Evolutionary conservation across 2,329 filamentous ascomycete genomes (phyloP).

Genomic region (Fusarium falciforme): DNA sequence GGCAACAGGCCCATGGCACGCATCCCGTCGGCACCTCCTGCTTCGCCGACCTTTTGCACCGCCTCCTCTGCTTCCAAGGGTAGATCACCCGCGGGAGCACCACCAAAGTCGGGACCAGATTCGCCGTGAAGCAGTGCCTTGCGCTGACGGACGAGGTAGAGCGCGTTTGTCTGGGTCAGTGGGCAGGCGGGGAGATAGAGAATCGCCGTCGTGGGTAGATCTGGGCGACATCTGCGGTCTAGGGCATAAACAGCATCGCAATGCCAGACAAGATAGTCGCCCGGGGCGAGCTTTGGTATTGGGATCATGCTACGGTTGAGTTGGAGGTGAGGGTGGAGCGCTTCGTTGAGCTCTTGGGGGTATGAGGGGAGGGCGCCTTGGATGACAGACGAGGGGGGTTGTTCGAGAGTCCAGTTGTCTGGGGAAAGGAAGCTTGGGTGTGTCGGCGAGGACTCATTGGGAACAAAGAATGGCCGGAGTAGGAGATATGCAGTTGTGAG

Average conservation of each 20-base stretch:
- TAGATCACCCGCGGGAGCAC: slow-evolving; percentile 49
- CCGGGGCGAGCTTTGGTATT: slow-evolving; percentile 75
- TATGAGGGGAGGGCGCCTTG: slow-evolving; percentile 77
- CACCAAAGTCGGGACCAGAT: slow-evolving; percentile 55
- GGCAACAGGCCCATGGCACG: slow-evolving; percentile 56
- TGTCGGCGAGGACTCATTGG: slow-evolving; percentile 51
- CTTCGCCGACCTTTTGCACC: slow-evolving; percentile 52
- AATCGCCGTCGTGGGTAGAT: slow-evolving; percentile 43
- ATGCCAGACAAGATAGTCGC: slow-evolving; percentile 82
- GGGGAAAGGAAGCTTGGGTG: slow-evolving; percentile 54
- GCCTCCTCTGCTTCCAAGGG: slow-evolving; percentile 50
- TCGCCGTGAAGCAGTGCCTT: slow-evolving; percentile 56
- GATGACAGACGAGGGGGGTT: slow-evolving; percentile 60
- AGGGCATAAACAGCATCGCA: slow-evolving; percentile 78
- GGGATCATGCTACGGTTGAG: slow-evolving; percentile 74
- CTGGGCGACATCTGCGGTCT: slow-evolving; percentile 57
- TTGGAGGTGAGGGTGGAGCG: slow-evolving; percentile 76
- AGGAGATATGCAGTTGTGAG: slow-evolving; percentile 81
- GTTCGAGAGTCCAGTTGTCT: slow-evolving; percentile 67
- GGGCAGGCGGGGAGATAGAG: slow-evolving; percentile 57
- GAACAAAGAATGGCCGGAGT: slow-evolving; percentile 78
- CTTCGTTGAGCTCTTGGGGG: slow-evolving; percentile 73
- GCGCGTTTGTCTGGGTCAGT: slow-evolving; percentile 55
- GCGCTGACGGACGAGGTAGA: slow-evolving; percentile 56
- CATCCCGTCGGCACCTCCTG: slow-evolving; percentile 54